A percentile compares a stretch with the other conserved stretches of the same genome.
phyloP scores from a whole-genome alignment of 2,329 filamentous ascomycete species.

The Purpureocillium takamizusanense region DNA sequence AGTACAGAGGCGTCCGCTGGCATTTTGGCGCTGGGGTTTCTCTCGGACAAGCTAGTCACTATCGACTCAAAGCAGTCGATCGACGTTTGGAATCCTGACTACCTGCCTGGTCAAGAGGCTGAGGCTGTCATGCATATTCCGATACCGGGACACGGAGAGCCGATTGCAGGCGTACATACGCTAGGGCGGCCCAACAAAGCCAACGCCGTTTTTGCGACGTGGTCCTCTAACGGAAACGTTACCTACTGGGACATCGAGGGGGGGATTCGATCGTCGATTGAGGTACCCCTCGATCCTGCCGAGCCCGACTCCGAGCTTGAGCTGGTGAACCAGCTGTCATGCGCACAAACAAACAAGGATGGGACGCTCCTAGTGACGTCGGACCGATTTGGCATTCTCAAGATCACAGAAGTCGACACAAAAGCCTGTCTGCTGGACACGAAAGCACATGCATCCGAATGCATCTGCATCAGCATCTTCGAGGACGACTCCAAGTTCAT shows the following conservation, averaged over 20 bases:
- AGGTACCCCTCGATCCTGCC: constrained; percentile 60
- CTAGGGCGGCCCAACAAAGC: constrained; percentile 51
- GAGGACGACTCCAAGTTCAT: constrained; percentile 53
- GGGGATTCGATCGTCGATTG: constrained; percentile 52
- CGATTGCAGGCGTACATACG: constrained; percentile 64
- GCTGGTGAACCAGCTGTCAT: constrained; percentile 47
- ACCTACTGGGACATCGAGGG: constrained; percentile 77
- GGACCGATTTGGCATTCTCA: constrained; percentile 78
- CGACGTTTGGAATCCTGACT: constrained; percentile 49
- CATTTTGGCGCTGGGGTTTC: constrained; percentile 60
- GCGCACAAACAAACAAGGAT: constrained; percentile 49
- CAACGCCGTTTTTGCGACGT: constrained; percentile 74
- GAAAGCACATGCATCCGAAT: constrained; percentile 80
- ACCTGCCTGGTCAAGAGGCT: constrained; percentile 29
- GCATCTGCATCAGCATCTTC: constrained; percentile 70
- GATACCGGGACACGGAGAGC: constrained; percentile 54
- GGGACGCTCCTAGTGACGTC: constrained; percentile 68
- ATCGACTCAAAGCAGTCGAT: constrained; percentile 71
- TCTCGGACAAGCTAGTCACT: constrained; percentile 59
- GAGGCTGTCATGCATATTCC: constrained; percentile 37
- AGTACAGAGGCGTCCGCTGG: constrained; percentile 29
- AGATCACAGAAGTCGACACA: constrained; percentile 54
- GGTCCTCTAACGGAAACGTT: constrained; percentile 73
- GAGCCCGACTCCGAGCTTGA: constrained; percentile 41
- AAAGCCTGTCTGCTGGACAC: constrained; percentile 58